phyloP scores from a whole-genome alignment of 768 basidiomycete species.

The Phlegmacium glaucopus region DNA sequence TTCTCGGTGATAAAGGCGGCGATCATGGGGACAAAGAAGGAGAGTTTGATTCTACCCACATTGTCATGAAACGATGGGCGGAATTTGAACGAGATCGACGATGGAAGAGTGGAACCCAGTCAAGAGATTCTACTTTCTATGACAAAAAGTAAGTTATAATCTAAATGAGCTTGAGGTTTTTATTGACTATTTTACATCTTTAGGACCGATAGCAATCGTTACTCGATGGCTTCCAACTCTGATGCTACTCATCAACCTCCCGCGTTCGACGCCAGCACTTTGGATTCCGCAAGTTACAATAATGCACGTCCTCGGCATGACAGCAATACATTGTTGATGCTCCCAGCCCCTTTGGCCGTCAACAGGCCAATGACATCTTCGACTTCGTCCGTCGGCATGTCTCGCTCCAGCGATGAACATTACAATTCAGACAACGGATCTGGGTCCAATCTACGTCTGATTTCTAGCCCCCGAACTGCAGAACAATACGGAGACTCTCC shows the following conservation, averaged over 20 bases:
- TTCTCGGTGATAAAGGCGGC: constrained; percentile 66
- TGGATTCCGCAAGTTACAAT: constrained; percentile 50
- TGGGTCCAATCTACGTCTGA: constrained; percentile 38
- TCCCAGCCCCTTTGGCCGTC: constrained; percentile 71
- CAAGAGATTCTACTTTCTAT: constrained; percentile 71
- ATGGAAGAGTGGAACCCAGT: constrained; percentile 86
- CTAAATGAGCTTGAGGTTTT: constrained; percentile 4
- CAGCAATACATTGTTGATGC: constrained; percentile 66
- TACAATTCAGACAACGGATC: constrained; percentile 39
- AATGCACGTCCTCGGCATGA: constrained; percentile 57
- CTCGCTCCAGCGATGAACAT: constrained; percentile 48
- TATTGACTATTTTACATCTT: constrained; percentile 13
- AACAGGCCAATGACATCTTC: constrained; percentile 52
- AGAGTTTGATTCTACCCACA: constrained; percentile 93
- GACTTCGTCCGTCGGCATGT: constrained; percentile 39
- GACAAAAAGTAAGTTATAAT: constrained; percentile 68
- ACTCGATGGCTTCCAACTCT: constrained; percentile 75
- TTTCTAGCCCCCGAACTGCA: constrained; percentile 37
- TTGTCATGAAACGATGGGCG: constrained; percentile 99
- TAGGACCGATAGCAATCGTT: constrained; percentile 47
- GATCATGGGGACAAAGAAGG: constrained; percentile 93
- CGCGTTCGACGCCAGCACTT: constrained; percentile 54
- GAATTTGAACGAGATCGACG: constrained; percentile 96
- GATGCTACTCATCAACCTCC: constrained; percentile 64
- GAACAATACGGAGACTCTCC: constrained; percentile 38